phyloP scores from a whole-genome alignment of 352 stramenopile genomes.

The Pythium rhizo-oryzae region DNA sequence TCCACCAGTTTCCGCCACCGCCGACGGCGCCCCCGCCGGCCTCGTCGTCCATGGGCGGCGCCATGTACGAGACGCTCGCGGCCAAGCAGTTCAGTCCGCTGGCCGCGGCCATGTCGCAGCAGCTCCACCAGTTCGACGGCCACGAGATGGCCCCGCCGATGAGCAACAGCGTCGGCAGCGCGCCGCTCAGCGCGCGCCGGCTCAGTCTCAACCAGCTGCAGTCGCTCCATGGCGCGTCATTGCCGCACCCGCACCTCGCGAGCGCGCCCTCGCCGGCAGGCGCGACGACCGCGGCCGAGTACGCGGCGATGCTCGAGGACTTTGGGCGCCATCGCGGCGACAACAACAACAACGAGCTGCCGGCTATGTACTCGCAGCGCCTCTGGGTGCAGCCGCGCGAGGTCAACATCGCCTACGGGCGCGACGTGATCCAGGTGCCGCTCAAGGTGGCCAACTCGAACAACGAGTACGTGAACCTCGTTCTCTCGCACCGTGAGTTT shows the following conservation, averaged over 20 bases:
- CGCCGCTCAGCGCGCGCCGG: not conserved
- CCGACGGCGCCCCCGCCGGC: not conserved
- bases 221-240: not conserved
- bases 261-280: not conserved
- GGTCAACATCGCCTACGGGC: conserved; percentile 57
- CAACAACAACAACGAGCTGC: conserved; percentile 1
- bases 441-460: conserved; percentile 44
- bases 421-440: conserved; percentile 78
- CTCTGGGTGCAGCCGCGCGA: conserved; percentile 29
- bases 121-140: conserved; percentile 22
- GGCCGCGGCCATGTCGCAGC: conserved; percentile 24
- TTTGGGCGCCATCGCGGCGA: conserved; percentile 4
- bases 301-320: conserved; percentile 23
- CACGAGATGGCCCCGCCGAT: not conserved
- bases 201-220: conserved; percentile 27
- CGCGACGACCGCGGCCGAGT: conserved; percentile 2
- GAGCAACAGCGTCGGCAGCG: no score
- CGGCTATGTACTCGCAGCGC: conserved; percentile 22
- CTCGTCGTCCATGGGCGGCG: not conserved
- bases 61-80: conserved; percentile 8
- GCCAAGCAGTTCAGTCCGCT: conserved; percentile 22
- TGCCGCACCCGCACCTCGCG: conserved; percentile 26
- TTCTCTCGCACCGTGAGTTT: conserved; percentile 79
- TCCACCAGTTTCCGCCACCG: conserved; percentile 3
- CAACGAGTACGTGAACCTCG: conserved; percentile 66